phyloP scores from a whole-genome alignment of 2,329 filamentous ascomycete genomes.

The Dothistroma pini region DNA sequence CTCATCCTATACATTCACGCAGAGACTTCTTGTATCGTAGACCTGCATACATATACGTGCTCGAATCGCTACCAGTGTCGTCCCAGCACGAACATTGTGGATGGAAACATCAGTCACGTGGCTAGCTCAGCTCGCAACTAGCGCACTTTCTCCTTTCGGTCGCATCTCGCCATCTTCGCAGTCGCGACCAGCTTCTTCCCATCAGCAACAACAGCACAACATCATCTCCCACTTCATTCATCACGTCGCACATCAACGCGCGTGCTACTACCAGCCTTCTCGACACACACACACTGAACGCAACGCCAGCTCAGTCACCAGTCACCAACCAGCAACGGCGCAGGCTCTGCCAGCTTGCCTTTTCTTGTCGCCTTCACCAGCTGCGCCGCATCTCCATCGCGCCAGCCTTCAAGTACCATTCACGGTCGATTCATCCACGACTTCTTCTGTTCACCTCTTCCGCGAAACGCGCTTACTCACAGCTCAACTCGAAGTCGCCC shows the following conservation, averaged over 20 bases:
- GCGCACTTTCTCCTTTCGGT: neutral
- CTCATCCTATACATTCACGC: too few relatives aligned
- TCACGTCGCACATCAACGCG: slow-evolving; percentile 2
- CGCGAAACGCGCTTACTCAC: slow-evolving; percentile 3
- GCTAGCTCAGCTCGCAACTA: neutral
- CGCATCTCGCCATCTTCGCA: neutral
- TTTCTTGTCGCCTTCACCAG: slow-evolving; percentile 5
- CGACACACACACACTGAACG: neutral
- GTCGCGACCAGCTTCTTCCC: neutral
- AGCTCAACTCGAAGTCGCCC: neutral
- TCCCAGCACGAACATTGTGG: too few relatives aligned
- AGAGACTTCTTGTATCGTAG: too few relatives aligned
- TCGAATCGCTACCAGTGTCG: too few relatives aligned
- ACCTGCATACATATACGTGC: too few relatives aligned
- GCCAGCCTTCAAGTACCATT: neutral
- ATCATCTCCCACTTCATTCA: neutral
- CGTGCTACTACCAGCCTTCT: neutral
- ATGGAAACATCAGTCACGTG: neutral
- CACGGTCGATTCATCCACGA: neutral
- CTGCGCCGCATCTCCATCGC: slow-evolving; percentile 1
- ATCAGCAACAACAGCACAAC: neutral
- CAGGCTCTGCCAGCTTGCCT: slow-evolving; percentile 3
- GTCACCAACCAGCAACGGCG: neutral
- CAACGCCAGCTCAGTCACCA: neutral
- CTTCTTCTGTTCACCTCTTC: neutral